These are phyloP conservation scores for Stipa capillata DNA, from an alignment of 176 grass and related monocot species.

Conservation along the genomic window DNA sequence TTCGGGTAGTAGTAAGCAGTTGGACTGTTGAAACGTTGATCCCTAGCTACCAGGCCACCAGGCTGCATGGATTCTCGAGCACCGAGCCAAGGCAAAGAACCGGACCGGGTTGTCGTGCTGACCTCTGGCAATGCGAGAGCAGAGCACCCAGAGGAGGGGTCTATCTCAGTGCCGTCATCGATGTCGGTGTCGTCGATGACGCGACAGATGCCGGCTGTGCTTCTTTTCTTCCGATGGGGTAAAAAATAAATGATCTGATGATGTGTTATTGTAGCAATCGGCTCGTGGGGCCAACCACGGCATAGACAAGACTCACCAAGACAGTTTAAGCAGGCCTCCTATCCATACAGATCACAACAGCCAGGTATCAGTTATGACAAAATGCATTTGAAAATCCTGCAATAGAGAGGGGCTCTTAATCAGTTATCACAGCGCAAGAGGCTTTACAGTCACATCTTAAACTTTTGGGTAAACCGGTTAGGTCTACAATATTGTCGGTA, in stretches of 20 bases:
- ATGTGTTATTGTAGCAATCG: conserved; percentile 2
- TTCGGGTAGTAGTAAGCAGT: too few species aligned
- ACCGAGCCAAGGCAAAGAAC: too few species aligned
- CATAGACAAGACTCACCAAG: neutral
- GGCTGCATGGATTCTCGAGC: too few species aligned
- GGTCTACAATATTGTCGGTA: too few species aligned
- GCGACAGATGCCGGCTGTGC: neutral
- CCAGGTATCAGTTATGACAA: neutral
- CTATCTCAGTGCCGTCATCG: neutral
- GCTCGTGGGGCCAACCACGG: neutral
- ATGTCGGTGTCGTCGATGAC: too few species aligned
- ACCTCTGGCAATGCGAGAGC: conserved; percentile 15
- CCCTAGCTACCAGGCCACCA: too few species aligned
- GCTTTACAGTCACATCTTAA: too few species aligned
- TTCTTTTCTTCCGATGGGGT: neutral
- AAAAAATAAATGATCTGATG: neutral
- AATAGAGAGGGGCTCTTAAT: too few species aligned
- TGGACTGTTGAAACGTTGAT: too few species aligned
- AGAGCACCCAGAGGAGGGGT: neutral
- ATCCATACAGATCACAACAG: conserved; percentile 16
- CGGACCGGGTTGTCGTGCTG: neutral
- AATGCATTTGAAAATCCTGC: too few species aligned
- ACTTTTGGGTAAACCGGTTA: too few species aligned
- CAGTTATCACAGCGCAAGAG: too few species aligned
- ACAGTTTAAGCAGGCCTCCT: neutral